These are phyloP conservation scores for Tetrahymena malaccensis DNA, from an alignment of 73 alveolate species.

Conservation along the genomic window DNA sequence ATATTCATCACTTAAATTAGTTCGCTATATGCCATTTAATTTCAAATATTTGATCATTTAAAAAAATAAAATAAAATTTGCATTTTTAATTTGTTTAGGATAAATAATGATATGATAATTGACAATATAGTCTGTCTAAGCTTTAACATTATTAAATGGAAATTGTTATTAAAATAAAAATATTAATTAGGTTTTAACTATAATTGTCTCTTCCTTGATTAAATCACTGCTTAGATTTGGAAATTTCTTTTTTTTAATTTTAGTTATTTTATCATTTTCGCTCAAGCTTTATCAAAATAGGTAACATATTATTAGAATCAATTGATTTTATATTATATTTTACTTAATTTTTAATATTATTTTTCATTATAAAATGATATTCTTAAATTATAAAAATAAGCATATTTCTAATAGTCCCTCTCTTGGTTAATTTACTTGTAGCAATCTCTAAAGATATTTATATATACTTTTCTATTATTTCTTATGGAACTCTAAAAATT, in stretches of 20 bases:
- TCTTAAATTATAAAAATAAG: not conserved
- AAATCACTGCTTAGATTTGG: not conserved
- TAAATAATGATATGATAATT: too few relatives aligned
- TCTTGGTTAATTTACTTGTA: not conserved
- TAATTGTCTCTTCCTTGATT: not conserved
- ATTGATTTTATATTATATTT: too few relatives aligned
- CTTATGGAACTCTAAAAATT: not conserved
- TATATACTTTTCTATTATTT: not conserved
- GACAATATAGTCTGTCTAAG: not conserved
- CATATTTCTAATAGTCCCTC: not conserved
- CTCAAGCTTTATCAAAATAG: not conserved
- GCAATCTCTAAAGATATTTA: not conserved
- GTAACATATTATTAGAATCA: not conserved
- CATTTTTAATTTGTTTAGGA: too few relatives aligned
- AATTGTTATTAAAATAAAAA: not conserved
- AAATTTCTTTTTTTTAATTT: not conserved
- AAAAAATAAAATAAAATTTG: too few relatives aligned
- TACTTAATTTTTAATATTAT: too few relatives aligned
- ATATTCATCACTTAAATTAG: too few relatives aligned
- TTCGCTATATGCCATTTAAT: too few relatives aligned
- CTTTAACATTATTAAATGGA: not conserved
- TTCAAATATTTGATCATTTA: too few relatives aligned
- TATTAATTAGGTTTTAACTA: not conserved
- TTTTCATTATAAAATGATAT: too few relatives aligned
- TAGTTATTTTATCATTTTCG: not conserved